Evolutionary conservation across 2,329 filamentous ascomycete genomes (phyloP), one percentile per base, ranked within the genome.

Genomic region (Teratosphaeria nubilosa): DNA sequence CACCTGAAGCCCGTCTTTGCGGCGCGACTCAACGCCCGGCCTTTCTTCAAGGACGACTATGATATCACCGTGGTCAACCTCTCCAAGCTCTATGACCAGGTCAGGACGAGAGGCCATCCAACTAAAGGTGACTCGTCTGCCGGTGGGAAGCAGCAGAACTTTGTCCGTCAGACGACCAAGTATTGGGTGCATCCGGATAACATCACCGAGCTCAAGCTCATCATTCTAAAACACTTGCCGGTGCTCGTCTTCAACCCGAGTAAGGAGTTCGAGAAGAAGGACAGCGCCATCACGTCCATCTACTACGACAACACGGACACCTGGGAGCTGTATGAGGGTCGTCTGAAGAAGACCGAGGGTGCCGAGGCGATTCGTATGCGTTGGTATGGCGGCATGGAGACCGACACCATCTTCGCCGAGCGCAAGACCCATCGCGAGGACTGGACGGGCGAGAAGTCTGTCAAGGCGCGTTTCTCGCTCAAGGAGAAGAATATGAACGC

Each of bases 121-220:
- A 85, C 90, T 68, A 91, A 90, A 75, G 94, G 94, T 58, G 94
- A 99, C 73, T 90, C 90, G 65, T 80, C 91, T 7, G 94, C 94
- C 16, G 94, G 94, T 66, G 94, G 92, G 57, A 84, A 82, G 63
- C 94, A 99, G 75, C 92, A 91, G 70, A 97, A 88, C 78, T 99
- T 99, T 70, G 85, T 99, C 62, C 88, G 94, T 60, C 90, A 97
- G 71, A 99, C 94, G 0, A 99, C 94, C 32, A 99, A 99, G 75
- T 99, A 99, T 78, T 99, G 94, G 94, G 94, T 99, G 52, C 94
- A 99, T 70, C 90, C 89, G 2, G 94, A 97, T 75, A 99, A 99
- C 70, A 94, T 99, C 66, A 97, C 94, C 5, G 94, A 99, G 76
- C 76, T 99, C 62, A 99, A 99, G 78, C 86, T 99, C 73, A 92